Evolutionary conservation across 2,329 filamentous ascomycete species (phyloP).

Genomic region (Cercospora zeae-maydis): DNA sequence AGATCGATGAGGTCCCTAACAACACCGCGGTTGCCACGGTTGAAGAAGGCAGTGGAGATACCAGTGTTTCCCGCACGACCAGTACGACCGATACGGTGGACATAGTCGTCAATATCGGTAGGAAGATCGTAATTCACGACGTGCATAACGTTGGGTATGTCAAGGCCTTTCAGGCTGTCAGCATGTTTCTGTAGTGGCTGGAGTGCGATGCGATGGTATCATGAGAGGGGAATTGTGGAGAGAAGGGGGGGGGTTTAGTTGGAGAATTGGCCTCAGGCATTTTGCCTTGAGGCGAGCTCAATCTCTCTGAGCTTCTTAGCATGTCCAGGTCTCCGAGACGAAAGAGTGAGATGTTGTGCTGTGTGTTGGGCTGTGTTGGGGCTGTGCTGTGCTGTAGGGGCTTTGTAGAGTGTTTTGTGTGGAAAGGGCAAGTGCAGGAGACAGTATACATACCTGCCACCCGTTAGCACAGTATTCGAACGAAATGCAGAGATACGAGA

Average conservation of each 20-base stretch:
- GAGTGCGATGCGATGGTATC: neutral
- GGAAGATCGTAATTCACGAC: conserved; percentile 99
- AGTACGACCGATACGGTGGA: conserved; percentile 99
- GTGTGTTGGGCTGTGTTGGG: too few species aligned
- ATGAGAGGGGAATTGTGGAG: neutral
- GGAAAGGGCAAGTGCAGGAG: too few species aligned
- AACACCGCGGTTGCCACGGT: conserved; percentile 97
- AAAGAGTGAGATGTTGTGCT: too few species aligned
- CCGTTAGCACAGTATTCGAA: neutral
- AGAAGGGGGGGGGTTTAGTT: too few species aligned
- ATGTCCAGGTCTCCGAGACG: too few species aligned
- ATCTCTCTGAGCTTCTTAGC: too few species aligned
- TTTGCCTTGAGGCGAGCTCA: too few species aligned
- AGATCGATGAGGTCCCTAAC: conserved; percentile 96
- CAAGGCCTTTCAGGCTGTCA: conserved; percentile 50
- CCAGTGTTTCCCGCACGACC: conserved; percentile 99
- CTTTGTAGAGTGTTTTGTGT: too few species aligned
- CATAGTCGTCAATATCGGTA: conserved; percentile 97
- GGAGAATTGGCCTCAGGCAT: too few species aligned
- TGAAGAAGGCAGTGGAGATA: conserved; percentile 98
- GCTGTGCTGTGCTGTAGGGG: too few species aligned
- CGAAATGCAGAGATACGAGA: neutral
- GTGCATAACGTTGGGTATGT: conserved; percentile 95
- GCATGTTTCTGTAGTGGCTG: neutral
- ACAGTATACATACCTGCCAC: too few species aligned